Base-by-base conservation (phyloP, 2,329 filamentous ascomycete genomes). In the Scortechinia acanthostroma region DNA sequence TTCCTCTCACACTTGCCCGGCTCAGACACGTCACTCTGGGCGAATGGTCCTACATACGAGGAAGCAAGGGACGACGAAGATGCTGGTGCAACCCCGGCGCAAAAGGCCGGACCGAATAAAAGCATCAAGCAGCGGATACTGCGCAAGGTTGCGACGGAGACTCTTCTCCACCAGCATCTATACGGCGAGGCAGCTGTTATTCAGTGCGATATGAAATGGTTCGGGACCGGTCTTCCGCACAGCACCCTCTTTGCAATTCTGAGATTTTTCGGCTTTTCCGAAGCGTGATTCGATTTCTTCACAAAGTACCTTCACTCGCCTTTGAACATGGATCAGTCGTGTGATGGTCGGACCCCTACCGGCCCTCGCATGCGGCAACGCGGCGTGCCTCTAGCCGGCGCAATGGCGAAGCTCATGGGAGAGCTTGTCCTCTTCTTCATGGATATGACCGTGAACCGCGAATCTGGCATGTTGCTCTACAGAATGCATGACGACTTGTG, bases 401-500 rank as follows among this genome's bases (percentile, higher is more conserved):
- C 63, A 0, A 59, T 69, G 14, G 69, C 68, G 49, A 70, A 74
- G 49, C 51, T 72, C 2, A 63, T 69, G 2, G 68, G 70, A 0
- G 70, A 74, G 49, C 50, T 66, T n/a, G 57, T 72, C 1, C 53
- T 74, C 3, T 71, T 71, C 45, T 66, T 68, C 47, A 55, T 73
- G 53, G 70, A 73, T 46, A 56, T 70, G 13, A 59, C 65, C 1
- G 62, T 73, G 16, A 71, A 70, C 43, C 60, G 64, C 33, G 48
- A 58, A 10, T 67, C 68, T 1, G 65, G 68, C 1, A 56, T 63
- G 42, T 54, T 69, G 3, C 53, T 72, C 0, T 68, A 73, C 47
- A 69, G 71, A 1, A 50, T 73, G 15, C 66, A 72, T 42, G 70
- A 74, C 47, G 70, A 74, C 44, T 51, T 73, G 13, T 74, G 70